Conservation (phyloP, 257 asterid species). For the Eucommia ulmoides region DNA sequence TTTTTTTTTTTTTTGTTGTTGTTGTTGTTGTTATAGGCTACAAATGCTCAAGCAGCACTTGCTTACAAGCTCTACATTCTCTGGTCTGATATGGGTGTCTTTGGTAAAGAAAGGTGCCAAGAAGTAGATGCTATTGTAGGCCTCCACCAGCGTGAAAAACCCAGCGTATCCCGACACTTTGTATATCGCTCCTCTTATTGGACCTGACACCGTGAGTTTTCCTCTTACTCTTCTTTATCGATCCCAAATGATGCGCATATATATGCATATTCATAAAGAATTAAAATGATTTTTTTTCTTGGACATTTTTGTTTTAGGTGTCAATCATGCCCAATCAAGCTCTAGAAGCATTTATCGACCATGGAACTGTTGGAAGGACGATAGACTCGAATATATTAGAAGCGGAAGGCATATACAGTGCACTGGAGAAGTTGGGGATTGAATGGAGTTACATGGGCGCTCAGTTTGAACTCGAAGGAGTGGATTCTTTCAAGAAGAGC, state of each 20-base stretch:
- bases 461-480: constrained; percentile 92
- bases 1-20: too few species aligned
- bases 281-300: too few species aligned
- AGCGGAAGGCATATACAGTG: constrained; percentile 83
- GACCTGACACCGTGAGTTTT: constrained; percentile 86
- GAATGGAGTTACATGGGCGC: constrained; percentile 77
- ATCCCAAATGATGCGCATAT: too few species aligned
- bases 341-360: constrained; percentile 86
- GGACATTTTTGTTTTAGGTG: constrained; percentile 29
- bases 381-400: constrained; percentile 76
- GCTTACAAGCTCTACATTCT: constrained; percentile 91
- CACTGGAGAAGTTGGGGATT: constrained; percentile 82
- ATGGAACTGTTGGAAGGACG: constrained; percentile 84
- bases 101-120: constrained; percentile 97
- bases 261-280: too few species aligned
- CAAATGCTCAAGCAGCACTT: constrained; percentile 93
- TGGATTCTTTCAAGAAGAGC: constrained; percentile 92
- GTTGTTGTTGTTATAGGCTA: constrained; percentile 60
- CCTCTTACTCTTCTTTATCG: too few species aligned
- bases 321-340: constrained; percentile 99
- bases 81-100: constrained; percentile 99
- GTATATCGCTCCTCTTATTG: constrained; percentile 97
- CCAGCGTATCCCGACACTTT: constrained; percentile 95
- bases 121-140: constrained; percentile 97
- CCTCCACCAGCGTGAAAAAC: constrained; percentile 97